Percentiles rank a stretch among this genome's conserved stretches.
Evolutionary conservation across 169 alveolate genomes (phyloP).

Genomic region (Plasmodium knowlesi): DNA sequence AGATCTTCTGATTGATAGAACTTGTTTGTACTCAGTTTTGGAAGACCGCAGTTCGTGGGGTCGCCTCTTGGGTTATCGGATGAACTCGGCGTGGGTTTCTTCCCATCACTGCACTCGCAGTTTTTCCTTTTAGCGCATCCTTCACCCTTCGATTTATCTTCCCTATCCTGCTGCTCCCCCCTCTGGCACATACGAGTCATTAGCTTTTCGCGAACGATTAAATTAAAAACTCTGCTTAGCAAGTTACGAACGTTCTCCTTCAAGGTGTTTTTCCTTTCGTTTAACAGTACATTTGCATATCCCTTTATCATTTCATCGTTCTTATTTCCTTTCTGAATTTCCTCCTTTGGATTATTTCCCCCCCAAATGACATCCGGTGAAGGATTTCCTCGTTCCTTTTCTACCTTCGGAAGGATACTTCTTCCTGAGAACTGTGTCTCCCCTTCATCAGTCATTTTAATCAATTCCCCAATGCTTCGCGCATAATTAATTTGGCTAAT

Average conservation of each 20-base stretch:
- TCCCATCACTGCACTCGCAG: background rate
- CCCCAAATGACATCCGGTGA: background rate
- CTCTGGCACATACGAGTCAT: constrained; percentile 16
- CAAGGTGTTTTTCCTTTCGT: background rate
- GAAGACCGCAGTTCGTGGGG: background rate
- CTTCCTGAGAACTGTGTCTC: background rate
- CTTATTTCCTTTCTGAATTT: background rate
- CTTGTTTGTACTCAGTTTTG: background rate
- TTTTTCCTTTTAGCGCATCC: background rate
- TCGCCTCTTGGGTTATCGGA: background rate
- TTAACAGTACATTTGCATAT: constrained; percentile 2
- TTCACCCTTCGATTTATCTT: background rate
- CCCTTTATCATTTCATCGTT: constrained; percentile 1
- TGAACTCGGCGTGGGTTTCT: background rate
- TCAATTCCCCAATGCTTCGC: background rate
- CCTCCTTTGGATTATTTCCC: background rate
- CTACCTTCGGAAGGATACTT: background rate
- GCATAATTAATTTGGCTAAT: background rate
- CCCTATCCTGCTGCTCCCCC: background rate
- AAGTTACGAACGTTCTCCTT: background rate
- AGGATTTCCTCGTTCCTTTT: background rate
- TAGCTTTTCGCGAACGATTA: constrained; percentile 38
- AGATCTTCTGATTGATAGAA: constrained; percentile 7
- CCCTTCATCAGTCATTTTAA: background rate
- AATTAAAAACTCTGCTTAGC: constrained; percentile 29